These are phyloP conservation scores for Leavenworthia alabamica DNA, from an alignment of 345 rosid genomes.

Conservation along the genomic window DNA sequence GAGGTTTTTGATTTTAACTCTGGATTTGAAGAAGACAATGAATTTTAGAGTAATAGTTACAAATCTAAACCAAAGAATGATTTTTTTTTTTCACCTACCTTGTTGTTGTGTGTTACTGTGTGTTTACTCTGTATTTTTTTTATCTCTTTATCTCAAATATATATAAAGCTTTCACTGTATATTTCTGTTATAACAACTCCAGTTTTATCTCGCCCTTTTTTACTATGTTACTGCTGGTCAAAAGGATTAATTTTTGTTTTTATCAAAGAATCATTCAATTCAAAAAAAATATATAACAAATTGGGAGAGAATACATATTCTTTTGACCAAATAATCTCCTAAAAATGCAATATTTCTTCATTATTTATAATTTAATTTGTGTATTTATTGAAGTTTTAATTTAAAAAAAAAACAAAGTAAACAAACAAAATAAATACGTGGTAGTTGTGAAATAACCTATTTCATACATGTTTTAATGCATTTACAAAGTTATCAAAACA, in stretches of 20 bases:
- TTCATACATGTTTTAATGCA: not conserved
- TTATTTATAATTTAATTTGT: too few relatives aligned
- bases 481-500: not conserved
- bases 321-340: too few relatives aligned
- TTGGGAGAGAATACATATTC: not conserved
- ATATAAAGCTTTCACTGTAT: not conserved
- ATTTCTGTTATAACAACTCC: not conserved
- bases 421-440: not conserved
- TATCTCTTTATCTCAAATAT: not conserved
- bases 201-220: not conserved
- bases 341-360: too few relatives aligned
- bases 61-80: not conserved
- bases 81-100: constrained; percentile 8
- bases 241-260: not conserved
- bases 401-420: too few relatives aligned
- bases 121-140: not conserved
- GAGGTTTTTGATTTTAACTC: not conserved
- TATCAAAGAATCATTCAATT: not conserved
- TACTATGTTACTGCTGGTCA: not conserved
- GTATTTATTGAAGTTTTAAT: too few relatives aligned
- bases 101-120: not conserved
- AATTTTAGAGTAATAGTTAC: not conserved
- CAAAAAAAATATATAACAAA: not conserved
- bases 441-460: not conserved
- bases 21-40: not conserved